Base-by-base conservation (phyloP, 306 rosid genomes). In the Parietaria judaica region DNA sequence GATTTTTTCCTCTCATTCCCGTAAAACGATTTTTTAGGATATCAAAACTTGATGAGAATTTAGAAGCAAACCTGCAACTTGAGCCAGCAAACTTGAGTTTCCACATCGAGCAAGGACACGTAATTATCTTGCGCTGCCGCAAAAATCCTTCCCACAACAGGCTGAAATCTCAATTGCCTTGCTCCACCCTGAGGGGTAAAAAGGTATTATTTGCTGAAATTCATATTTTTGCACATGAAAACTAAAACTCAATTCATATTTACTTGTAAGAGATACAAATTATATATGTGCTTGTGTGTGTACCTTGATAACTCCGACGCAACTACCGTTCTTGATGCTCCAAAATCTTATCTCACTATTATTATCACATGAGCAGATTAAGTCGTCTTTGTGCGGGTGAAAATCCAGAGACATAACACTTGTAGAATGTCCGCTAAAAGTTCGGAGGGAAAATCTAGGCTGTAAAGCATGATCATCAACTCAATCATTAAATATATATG, bases 351-450 rank as follows among this genome's bases (percentile, higher is more conserved):
- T 85, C 84, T 87, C 96, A 66, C 61, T 79, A 59, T 69, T 71
- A 59, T 61, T 67, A 75, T 87, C 95, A 71, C 86, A 83, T 35
- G 96, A 83, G 74, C 80, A 90, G 67, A 90, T 71, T 75, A 90
- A 83, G 76, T 85, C 95, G 7, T 79, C 81, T 51, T 83, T 74
- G 66, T 62, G 74, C 13, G 95, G 97, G 72, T 85, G 96, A 72
- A 90, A 90, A 74, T 90, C 96, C 74, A 90, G 72, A 68, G 97
- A 87, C 70, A 53, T 56, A 52, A 87, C 96, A 66, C 80, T 60
- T 49, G 81, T 46, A 46, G 86, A 63, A 74, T 85, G 94, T 36
- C 97, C 96, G 14, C 60, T 72, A 74, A 90, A 85, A 46, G 82
- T 87, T 58, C 86, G 75, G 65, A 87, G 76, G 34, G 96, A 85